Evolutionary conservation across 352 stramenopile species (phyloP).

Genomic region (Stramenopiles sp.): DNA sequence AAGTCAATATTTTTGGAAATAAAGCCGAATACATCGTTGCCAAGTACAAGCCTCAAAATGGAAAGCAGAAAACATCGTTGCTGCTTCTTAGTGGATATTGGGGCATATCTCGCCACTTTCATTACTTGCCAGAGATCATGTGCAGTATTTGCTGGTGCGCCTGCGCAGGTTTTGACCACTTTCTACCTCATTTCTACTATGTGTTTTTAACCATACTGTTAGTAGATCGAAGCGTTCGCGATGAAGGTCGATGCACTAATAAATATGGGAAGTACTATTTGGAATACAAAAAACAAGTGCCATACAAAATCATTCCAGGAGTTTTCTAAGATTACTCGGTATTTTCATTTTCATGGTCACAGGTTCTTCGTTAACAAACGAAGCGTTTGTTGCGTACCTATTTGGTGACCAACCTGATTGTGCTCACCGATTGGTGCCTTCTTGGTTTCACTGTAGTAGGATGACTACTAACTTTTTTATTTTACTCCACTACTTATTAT

Average conservation of each 20-base stretch:
- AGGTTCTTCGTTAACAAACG: no score
- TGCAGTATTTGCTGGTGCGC: conserved; percentile 41
- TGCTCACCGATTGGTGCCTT: no score
- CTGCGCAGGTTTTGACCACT: conserved; percentile 30
- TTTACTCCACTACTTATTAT: no score
- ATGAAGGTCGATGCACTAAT: conserved; percentile 72
- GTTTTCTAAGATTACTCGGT: conserved; percentile 34
- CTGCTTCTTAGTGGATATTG: conserved; percentile 77
- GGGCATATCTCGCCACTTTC: conserved; percentile 75
- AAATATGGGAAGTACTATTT: conserved; percentile 91
- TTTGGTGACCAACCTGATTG: no score
- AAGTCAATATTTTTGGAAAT: conserved; percentile 69
- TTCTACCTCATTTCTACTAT: conserved; percentile 58
- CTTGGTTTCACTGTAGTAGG: no score
- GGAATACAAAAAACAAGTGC: conserved; percentile 65
- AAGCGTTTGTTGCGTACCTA: no score
- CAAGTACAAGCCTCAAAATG: conserved; percentile 64
- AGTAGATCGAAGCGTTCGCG: conserved; percentile 73
- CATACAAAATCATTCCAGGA: conserved; percentile 56
- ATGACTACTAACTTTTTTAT: no score
- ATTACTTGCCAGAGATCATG: conserved; percentile 47
- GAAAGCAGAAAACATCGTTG: conserved; percentile 63
- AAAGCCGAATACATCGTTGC: conserved; percentile 70
- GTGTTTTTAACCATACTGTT: conserved; percentile 76
- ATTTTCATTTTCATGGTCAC: no score